phyloP scores from a whole-genome alignment of 768 basidiomycete genomes.

The Tylopilus plumbeoviolaceoides region DNA sequence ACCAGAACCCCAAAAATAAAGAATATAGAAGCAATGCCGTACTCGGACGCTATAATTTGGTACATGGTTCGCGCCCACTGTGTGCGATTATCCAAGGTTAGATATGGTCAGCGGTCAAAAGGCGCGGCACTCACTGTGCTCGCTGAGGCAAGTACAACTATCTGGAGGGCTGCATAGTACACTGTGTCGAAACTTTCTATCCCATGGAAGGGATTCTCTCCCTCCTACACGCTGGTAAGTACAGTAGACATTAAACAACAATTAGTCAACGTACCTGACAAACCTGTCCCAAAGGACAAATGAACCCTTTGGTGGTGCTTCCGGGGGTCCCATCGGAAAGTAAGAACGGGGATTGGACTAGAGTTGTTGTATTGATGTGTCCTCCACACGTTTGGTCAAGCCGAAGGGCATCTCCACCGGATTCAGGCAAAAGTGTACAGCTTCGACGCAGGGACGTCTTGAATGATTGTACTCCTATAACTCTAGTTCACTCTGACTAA shows the following conservation, averaged over 20 bases:
- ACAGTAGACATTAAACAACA: background rate
- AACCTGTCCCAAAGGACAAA: conserved; percentile 81
- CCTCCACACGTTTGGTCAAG: too few relatives aligned
- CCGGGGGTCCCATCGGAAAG: conserved; percentile 5
- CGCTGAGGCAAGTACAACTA: conserved; percentile 77
- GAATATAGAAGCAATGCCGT: conserved; percentile 78
- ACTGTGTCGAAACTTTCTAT: conserved; percentile 90
- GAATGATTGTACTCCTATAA: conserved; percentile 62
- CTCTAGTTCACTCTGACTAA: conserved; percentile 33
- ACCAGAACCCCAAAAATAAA: conserved; percentile 82
- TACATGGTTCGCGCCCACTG: conserved; percentile 87
- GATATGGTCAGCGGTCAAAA: background rate
- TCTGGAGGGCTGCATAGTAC: conserved; percentile 74
- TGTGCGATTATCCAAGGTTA: background rate
- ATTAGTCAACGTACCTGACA: conserved; percentile 54
- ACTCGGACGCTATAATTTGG: conserved; percentile 82
- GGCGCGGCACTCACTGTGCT: conserved; percentile 53
- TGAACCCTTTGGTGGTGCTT: conserved; percentile 68
- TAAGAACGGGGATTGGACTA: too few relatives aligned
- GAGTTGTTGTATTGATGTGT: too few relatives aligned
- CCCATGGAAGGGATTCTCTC: conserved; percentile 57
- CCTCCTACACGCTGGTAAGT: conserved; percentile 41
- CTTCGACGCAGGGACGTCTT: too few relatives aligned
- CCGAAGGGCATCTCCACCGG: too few relatives aligned
- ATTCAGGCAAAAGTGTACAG: too few relatives aligned